Conservation (phyloP, 495 filamentous ascomycete species). For the Pseudoneurospora amorphoporcata region DNA sequence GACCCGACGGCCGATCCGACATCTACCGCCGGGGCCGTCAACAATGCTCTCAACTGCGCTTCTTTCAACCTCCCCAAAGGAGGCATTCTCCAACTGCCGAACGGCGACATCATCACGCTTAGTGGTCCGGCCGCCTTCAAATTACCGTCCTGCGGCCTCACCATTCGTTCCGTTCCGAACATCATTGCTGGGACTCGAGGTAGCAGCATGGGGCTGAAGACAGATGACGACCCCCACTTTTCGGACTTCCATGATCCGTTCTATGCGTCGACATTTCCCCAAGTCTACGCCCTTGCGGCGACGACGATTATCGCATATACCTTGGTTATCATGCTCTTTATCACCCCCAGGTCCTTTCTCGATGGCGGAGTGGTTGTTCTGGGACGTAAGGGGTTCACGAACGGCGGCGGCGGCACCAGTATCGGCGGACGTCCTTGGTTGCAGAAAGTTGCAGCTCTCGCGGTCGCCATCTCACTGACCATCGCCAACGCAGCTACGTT, state of each 20-base stretch:
- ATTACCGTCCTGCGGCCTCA: slow-evolving; percentile 45
- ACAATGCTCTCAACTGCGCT: slow-evolving; percentile 17
- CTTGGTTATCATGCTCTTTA: slow-evolving; percentile 86
- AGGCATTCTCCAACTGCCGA: slow-evolving; percentile 50
- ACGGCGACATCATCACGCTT: slow-evolving; percentile 49
- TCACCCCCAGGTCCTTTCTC: slow-evolving; percentile 82
- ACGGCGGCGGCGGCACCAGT: slow-evolving; percentile 65
- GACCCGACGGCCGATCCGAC: slow-evolving; percentile 10
- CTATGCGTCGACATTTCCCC: slow-evolving; percentile 82
- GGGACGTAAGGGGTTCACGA: slow-evolving; percentile 77
- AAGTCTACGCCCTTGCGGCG: slow-evolving; percentile 83
- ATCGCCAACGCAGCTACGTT: slow-evolving; percentile 90
- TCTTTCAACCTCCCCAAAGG: slow-evolving; percentile 46
- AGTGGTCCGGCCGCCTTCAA: slow-evolving; percentile 51
- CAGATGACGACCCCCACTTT: slow-evolving; percentile 16
- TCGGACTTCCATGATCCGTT: slow-evolving; percentile 72
- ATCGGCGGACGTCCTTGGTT: slow-evolving; percentile 93
- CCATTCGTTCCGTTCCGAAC: slow-evolving; percentile 24
- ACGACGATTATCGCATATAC: slow-evolving; percentile 88
- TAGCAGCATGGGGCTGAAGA: neutral
- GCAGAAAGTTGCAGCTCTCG: slow-evolving; percentile 85
- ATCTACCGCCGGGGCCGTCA: slow-evolving; percentile 3
- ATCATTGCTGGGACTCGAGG: slow-evolving; percentile 22
- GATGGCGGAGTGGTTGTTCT: slow-evolving; percentile 72
- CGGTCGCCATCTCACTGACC: slow-evolving; percentile 83